Percentiles rank a stretch among this genome's conserved stretches.
These are phyloP conservation scores for Asterella californica DNA, from an alignment of 225 moss, liverwort and hornwort genomes.

Conservation along the genomic window DNA sequence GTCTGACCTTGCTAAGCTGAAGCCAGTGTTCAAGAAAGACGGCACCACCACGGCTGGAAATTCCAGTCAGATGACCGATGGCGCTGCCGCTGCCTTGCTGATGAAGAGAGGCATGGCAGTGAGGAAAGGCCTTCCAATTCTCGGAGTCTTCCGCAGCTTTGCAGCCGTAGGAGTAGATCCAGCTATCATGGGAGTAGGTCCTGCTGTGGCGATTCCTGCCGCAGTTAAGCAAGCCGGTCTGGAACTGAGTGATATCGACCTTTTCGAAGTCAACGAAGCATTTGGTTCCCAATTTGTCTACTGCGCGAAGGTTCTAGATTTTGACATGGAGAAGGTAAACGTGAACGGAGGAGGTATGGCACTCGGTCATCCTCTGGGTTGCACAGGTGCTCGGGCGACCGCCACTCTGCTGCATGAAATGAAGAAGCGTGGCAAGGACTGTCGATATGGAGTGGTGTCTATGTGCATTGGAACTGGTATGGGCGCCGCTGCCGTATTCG, in stretches of 20 bases:
- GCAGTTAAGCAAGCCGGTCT: constrained; percentile 71
- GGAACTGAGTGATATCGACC: constrained; percentile 64
- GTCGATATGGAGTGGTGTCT: constrained; percentile 71
- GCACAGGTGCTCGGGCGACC: constrained; percentile 79
- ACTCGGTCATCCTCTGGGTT: constrained; percentile 81
- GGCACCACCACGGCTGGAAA: constrained; percentile 80
- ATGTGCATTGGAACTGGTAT: constrained; percentile 96
- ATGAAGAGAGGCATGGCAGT: constrained; percentile 75
- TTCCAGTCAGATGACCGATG: constrained; percentile 83
- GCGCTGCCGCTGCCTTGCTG: constrained; percentile 73
- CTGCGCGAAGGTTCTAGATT: constrained; percentile 61
- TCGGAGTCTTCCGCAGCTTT: constrained; percentile 87
- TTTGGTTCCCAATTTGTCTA: constrained; percentile 79
- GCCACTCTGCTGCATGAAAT: constrained; percentile 86
- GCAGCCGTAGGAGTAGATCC: no score
- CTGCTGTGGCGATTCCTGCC: constrained; percentile 74
- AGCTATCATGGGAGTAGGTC: constrained; percentile 86
- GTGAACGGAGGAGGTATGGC: constrained; percentile 95
- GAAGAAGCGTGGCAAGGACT: constrained; percentile 85
- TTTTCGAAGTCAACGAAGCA: constrained; percentile 72
- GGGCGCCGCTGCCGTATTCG: constrained; percentile 92
- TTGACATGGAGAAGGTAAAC: constrained; percentile 86
- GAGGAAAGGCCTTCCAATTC: constrained; percentile 59
- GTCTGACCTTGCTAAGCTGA: constrained; percentile 63
- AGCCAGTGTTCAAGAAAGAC: constrained; percentile 78